phyloP scores from a whole-genome alignment of 2,329 filamentous ascomycete species.

The Chrysosporium keratinophilum region DNA sequence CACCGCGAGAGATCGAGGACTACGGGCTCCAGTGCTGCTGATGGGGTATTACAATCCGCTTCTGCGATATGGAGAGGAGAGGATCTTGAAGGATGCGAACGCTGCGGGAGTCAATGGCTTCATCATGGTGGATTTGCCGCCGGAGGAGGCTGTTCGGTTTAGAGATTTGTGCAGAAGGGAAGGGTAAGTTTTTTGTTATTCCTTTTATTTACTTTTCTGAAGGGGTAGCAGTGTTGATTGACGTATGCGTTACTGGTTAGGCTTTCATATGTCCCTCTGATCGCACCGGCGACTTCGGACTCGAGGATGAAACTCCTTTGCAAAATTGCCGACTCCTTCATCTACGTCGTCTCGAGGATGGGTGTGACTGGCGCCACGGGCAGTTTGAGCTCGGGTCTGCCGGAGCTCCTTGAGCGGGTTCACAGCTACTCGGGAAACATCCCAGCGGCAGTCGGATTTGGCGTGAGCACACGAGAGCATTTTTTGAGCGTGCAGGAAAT shows the following conservation, averaged over 20 bases:
- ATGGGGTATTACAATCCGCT: slow-evolving; percentile 99
- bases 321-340: slow-evolving; percentile 94
- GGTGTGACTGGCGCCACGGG: slow-evolving; percentile 89
- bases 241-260: slow-evolving; percentile 32
- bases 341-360: slow-evolving; percentile 96
- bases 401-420: slow-evolving; percentile 70
- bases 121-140: slow-evolving; percentile 90
- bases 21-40: slow-evolving; percentile 73
- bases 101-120: slow-evolving; percentile 86
- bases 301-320: slow-evolving; percentile 90
- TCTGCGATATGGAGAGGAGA: slow-evolving; percentile 86
- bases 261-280: slow-evolving; percentile 92
- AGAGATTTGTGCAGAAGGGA: slow-evolving; percentile 69
- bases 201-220: not conserved
- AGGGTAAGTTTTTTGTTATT: slow-evolving; percentile 51
- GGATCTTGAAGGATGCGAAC: slow-evolving; percentile 71
- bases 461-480: slow-evolving; percentile 89
- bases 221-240: slow-evolving; percentile 2
- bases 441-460: slow-evolving; percentile 87
- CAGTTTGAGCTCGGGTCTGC: slow-evolving; percentile 68
- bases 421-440: slow-evolving; percentile 87
- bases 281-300: slow-evolving; percentile 87
- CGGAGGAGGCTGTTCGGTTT: slow-evolving; percentile 91
- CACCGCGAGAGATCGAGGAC: slow-evolving; percentile 63
- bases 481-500: slow-evolving; percentile 75